These are phyloP conservation scores for Hypomyces rosellus DNA, from an alignment of 2,329 filamentous ascomycete genomes.

Conservation along the genomic window DNA sequence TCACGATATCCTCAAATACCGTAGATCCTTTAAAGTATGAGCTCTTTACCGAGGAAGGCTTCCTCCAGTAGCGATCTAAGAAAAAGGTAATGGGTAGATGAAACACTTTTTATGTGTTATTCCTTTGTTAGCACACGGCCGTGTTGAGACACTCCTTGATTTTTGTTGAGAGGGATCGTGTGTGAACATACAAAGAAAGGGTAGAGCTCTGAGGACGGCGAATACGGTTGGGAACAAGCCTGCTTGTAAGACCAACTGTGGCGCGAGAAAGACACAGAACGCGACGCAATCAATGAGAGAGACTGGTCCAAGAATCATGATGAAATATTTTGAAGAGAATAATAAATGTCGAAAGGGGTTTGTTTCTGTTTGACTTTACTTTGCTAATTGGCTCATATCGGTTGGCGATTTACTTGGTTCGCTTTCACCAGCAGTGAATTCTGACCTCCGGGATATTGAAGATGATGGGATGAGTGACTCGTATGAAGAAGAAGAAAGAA, in stretches of 20 bases:
- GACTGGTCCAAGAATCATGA: constrained; percentile 68
- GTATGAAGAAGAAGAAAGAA: too few species aligned
- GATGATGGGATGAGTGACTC: not conserved
- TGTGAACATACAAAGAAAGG: constrained; percentile 56
- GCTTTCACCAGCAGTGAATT: too few species aligned
- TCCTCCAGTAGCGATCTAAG: constrained; percentile 25
- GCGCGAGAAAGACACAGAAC: constrained; percentile 64
- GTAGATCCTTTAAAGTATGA: constrained; percentile 65
- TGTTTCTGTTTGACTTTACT: too few species aligned
- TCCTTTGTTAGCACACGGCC: not conserved
- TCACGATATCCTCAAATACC: constrained; percentile 69
- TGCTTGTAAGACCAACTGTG: constrained; percentile 63
- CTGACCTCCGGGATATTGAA: not conserved
- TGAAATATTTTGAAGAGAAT: constrained; percentile 12
- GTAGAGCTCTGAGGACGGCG: constrained; percentile 56
- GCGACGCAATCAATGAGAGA: constrained; percentile 70
- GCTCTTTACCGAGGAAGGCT: constrained; percentile 25
- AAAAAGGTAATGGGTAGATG: constrained; percentile 24
- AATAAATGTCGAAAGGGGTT: too few species aligned
- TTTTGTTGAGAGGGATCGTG: not conserved
- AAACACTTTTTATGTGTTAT: constrained; percentile 17
- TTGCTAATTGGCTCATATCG: constrained; percentile 2
- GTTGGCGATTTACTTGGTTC: not conserved
- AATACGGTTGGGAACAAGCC: constrained; percentile 53
- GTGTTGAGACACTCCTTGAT: too few species aligned